These are phyloP conservation scores for Apiosordaria backusii DNA, from an alignment of 495 filamentous ascomycete genomes.

Conservation along the genomic window DNA sequence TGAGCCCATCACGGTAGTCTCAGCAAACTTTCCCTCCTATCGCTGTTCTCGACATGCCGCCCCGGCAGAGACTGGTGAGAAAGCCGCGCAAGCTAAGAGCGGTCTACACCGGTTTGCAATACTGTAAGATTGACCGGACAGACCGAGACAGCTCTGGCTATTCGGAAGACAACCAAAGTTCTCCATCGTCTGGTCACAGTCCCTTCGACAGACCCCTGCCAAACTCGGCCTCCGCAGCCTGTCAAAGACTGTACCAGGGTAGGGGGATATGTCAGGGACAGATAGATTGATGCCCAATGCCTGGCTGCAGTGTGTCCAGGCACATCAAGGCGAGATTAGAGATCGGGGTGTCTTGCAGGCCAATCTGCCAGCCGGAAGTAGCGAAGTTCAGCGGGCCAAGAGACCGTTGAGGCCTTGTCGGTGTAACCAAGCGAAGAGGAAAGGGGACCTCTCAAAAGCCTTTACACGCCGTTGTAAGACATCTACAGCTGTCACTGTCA, in stretches of 20 bases:
- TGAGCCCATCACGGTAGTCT: not conserved
- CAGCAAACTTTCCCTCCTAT: not conserved
- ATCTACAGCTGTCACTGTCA: constrained; percentile 9
- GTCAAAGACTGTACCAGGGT: not conserved
- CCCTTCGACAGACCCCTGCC: not conserved
- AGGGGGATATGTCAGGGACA: constrained; percentile 1
- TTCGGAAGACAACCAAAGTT: not conserved
- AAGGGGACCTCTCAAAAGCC: constrained; percentile 9
- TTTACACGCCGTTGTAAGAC: constrained; percentile 14
- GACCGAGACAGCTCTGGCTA: not conserved
- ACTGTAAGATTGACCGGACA: not conserved
- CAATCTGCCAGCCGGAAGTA: constrained; percentile 1
- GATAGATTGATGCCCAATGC: constrained; percentile 7
- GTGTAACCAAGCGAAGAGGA: not conserved
- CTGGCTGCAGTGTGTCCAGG: not conserved
- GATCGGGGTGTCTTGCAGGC: not conserved
- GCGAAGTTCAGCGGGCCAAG: not conserved
- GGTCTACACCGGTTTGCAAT: not conserved
- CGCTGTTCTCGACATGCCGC: not conserved
- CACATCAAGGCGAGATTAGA: not conserved
- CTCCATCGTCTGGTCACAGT: not conserved
- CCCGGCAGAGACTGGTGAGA: not conserved
- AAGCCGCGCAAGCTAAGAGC: not conserved
- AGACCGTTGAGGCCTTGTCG: constrained; percentile 1
- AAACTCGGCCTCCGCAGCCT: not conserved